Evolutionary conservation across 2,329 filamentous ascomycete genomes (phyloP).

Genomic region (Ophiostoma sp.): DNA sequence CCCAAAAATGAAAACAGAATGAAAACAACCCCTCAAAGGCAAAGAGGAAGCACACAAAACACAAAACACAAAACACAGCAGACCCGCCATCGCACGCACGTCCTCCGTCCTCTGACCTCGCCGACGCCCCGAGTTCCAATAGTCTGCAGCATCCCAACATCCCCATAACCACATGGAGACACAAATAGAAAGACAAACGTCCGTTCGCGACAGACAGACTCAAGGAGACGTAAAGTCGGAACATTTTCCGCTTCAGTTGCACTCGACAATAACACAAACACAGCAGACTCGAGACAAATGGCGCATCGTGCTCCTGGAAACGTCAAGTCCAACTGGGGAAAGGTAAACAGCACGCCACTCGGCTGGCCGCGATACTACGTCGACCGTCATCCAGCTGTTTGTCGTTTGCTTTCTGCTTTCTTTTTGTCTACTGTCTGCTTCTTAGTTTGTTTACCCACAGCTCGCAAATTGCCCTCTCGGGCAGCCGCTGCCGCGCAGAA

Average conservation of each 20-base stretch:
- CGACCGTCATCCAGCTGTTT: neutral
- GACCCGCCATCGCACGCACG: neutral
- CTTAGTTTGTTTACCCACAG: neutral
- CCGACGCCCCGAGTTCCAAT: neutral
- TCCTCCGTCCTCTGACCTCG: neutral
- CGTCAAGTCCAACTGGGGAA: neutral
- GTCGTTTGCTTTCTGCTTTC: neutral
- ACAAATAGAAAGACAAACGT: neutral
- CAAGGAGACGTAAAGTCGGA: neutral
- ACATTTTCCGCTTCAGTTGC: neutral
- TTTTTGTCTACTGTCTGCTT: no score
- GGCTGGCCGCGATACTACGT: neutral
- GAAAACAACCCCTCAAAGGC: neutral
- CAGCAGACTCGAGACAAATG: constrained; percentile 10
- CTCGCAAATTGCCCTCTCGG: neutral
- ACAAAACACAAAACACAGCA: neutral
- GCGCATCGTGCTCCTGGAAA: neutral
- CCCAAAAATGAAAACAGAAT: neutral
- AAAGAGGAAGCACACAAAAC: no score
- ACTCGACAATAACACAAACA: neutral
- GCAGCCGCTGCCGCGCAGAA: no score
- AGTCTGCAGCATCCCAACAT: neutral
- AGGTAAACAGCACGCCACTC: neutral
- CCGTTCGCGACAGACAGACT: neutral
- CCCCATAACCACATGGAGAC: neutral